phyloP scores from a whole-genome alignment of 208 protist species.

The Angomonas ambiguus region DNA sequence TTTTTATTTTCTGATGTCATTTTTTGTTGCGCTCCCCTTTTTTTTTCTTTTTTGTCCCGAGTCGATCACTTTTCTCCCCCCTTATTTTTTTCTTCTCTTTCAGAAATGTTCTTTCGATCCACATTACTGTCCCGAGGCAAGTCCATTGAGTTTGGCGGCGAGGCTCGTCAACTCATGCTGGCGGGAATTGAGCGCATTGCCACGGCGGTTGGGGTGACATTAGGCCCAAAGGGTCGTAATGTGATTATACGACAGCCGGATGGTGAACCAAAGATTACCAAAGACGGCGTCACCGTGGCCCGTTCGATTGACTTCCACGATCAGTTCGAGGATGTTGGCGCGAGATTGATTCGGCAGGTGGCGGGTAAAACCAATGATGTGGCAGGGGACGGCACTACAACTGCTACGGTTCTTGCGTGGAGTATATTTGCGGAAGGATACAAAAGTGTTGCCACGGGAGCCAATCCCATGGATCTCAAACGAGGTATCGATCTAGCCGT shows the following conservation, averaged over 20 bases:
- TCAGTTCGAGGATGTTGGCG: constrained; percentile 98
- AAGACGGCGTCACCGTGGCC: constrained; percentile 99
- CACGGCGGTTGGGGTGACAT: constrained; percentile 95
- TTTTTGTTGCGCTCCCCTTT: background rate
- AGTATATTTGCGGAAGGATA: constrained; percentile 98
- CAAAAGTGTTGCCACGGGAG: constrained; percentile 97
- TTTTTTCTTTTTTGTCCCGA: too few species aligned
- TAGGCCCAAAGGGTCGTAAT: constrained; percentile 99
- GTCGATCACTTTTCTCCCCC: background rate
- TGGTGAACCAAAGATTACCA: constrained; percentile 99
- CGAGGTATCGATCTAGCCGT: constrained; percentile 98
- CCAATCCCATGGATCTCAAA: constrained; percentile 99
- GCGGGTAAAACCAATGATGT: constrained; percentile 97
- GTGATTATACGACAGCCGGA: constrained; percentile 98
- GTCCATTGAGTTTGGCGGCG: constrained; percentile 95
- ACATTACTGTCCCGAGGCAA: constrained; percentile 91
- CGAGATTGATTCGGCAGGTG: constrained; percentile 94
- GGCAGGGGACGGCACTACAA: constrained; percentile 99
- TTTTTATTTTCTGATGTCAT: background rate
- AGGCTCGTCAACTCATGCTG: constrained; percentile 92
- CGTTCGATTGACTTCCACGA: constrained; percentile 99
- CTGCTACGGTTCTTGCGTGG: constrained; percentile 97
- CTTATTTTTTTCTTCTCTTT: background rate
- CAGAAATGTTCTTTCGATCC: constrained; percentile 37
- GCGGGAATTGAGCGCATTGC: constrained; percentile 95